Percentiles rank a stretch among this genome's conserved stretches.
These are phyloP conservation scores for Stramenopiles sp. DNA, from an alignment of 352 stramenopile species.

Conservation along the genomic window DNA sequence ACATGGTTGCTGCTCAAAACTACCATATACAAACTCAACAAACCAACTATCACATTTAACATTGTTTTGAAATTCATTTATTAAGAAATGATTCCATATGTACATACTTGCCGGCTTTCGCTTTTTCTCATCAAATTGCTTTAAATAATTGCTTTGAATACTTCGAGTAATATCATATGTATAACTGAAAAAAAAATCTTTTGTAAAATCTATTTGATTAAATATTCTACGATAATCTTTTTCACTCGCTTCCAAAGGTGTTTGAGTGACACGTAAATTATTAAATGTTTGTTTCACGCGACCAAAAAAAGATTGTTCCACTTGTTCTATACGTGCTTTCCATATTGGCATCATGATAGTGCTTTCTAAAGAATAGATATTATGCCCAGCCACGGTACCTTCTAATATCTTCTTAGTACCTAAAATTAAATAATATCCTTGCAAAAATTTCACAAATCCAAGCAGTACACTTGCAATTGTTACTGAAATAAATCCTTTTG, in stretches of 20 bases:
- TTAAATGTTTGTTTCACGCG: slow-evolving; percentile 36
- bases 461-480: slow-evolving; percentile 83
- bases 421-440: slow-evolving; percentile 94
- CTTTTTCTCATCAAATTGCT: slow-evolving; percentile 25
- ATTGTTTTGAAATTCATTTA: not conserved
- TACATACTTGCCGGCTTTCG: slow-evolving; percentile 11
- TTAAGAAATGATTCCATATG: slow-evolving; percentile 11
- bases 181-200: slow-evolving; percentile 98
- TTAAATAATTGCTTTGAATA: slow-evolving; percentile 86
- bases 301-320: slow-evolving; percentile 26
- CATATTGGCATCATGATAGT: slow-evolving; percentile 68
- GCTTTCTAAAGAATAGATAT: slow-evolving; percentile 86
- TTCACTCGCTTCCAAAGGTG: not conserved
- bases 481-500: slow-evolving; percentile 18
- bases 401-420: slow-evolving; percentile 89
- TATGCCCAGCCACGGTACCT: slow-evolving; percentile 58
- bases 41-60: slow-evolving; percentile 33
- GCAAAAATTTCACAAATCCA: slow-evolving; percentile 89
- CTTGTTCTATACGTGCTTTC: slow-evolving; percentile 21
- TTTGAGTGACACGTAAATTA: slow-evolving; percentile 11
- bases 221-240: slow-evolving; percentile 79
- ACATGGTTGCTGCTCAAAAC: slow-evolving; percentile 86
- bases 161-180: slow-evolving; percentile 92
- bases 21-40: slow-evolving; percentile 71
- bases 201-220: slow-evolving; percentile 92